A percentile compares a stretch with the other conserved stretches of the same genome.
Conservation (phyloP, 2,329 filamentous ascomycete genomes). For the Fusarium humuli region DNA sequence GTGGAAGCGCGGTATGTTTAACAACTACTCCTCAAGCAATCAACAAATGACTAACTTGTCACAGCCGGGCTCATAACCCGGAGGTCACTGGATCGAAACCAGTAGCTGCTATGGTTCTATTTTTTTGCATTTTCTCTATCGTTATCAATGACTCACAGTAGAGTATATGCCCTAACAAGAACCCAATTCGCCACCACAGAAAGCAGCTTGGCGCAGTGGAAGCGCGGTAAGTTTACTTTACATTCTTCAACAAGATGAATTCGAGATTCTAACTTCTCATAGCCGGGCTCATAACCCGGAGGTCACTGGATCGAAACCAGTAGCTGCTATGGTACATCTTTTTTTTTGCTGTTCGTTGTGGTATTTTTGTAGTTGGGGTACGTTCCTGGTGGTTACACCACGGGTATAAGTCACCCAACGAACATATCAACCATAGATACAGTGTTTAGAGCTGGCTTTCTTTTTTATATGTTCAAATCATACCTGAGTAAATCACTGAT, state of each 20-base stretch:
- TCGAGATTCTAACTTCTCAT: slow-evolving; percentile 8
- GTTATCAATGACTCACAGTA: neutral
- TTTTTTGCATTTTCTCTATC: neutral
- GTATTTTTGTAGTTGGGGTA: neutral
- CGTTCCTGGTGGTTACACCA: neutral
- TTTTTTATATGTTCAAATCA: neutral
- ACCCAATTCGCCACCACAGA: neutral
- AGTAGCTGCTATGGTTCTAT: slow-evolving; percentile 16
- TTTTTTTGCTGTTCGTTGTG: neutral
- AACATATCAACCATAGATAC: too few species aligned
- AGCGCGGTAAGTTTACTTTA: slow-evolving; percentile 20
- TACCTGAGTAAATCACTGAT: neutral
- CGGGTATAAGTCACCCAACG: neutral
- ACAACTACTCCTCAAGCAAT: neutral
- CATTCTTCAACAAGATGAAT: neutral
- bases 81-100: slow-evolving; percentile 26
- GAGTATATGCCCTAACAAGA: neutral
- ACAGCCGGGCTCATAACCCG: slow-evolving; percentile 44
- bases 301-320: slow-evolving; percentile 20
- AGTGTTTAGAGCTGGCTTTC: neutral
- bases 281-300: slow-evolving; percentile 45
- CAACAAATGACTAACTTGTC: slow-evolving; percentile 4
- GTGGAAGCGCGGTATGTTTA: slow-evolving; percentile 12
- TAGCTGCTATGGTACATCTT: slow-evolving; percentile 16
- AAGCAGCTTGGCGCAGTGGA: slow-evolving; percentile 44